Evolutionary conservation across 306 rosid genomes (phyloP).

Genomic region (Cicer arietinum): DNA sequence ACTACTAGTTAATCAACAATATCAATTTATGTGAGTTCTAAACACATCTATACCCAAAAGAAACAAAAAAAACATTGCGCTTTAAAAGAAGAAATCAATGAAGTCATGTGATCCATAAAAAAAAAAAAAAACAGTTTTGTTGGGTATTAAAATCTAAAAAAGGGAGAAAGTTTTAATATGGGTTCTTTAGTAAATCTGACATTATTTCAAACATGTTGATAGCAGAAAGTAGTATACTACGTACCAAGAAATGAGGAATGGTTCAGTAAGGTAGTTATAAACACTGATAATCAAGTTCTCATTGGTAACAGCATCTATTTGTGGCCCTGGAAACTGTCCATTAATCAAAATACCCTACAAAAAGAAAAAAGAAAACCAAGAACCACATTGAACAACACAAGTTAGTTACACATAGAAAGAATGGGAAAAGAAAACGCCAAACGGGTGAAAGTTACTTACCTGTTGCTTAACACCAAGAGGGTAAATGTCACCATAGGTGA

Average conservation of each 20-base stretch:
- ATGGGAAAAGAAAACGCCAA: not conserved
- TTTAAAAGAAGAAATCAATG: slow-evolving; percentile 7
- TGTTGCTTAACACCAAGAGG: slow-evolving; percentile 93
- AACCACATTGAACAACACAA: not conserved
- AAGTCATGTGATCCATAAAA: slow-evolving; percentile 41
- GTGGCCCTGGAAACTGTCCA: slow-evolving; percentile 98
- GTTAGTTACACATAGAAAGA: not conserved
- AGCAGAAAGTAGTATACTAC: not conserved
- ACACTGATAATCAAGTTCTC: slow-evolving; percentile 87
- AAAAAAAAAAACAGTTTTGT: not conserved
- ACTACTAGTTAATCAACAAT: slow-evolving; percentile 15
- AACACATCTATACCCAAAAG: not conserved
- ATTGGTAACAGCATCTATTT: slow-evolving; percentile 94
- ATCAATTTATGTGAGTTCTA: not conserved
- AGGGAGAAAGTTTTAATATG: slow-evolving; percentile 1
- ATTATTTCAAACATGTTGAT: not conserved
- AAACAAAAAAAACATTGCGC: not conserved
- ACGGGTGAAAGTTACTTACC: slow-evolving; percentile 49
- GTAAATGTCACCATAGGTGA: slow-evolving; percentile 85
- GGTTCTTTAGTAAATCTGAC: slow-evolving; percentile 4
- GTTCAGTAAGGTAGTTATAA: slow-evolving; percentile 78
- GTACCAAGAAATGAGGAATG: slow-evolving; percentile 91
- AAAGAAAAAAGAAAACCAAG: slow-evolving; percentile 12
- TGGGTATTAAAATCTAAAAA: slow-evolving; percentile 3
- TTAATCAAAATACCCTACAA: slow-evolving; percentile 93